Evolutionary conservation across 306 rosid genomes (phyloP), one percentile per base, ranked within the genome.

Genomic region (Vigna radiata): DNA sequence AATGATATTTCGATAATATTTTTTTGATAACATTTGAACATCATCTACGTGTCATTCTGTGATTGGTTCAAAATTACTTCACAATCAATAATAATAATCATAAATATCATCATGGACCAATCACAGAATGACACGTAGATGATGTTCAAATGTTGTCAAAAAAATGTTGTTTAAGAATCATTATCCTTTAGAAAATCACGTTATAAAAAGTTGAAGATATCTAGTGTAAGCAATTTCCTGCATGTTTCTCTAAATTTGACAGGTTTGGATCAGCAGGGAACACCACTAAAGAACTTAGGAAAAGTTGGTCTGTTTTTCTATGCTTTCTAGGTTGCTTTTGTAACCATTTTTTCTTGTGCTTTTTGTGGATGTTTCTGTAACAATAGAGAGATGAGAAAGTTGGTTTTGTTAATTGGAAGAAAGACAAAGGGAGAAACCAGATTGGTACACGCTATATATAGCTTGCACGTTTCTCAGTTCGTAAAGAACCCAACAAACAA

Each of bases 401-500:
- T 43, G 49, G 8, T 33, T 77, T 54, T 17, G 1, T 44, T 7
- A 43, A 29, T 29, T 29, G 21, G 13, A 56, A 10, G 14, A 41
- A 52, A 77, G 68, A n/a, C 46, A 46, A 43, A 12, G 18, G 49
- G 60, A 55, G 64, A 63, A 76, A 76, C 60, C 7, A 39, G n/a
- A 41, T 10, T 44, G 48, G 21, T 17, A 41, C 58, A 54, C 3
- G 43, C 36, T 39, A 44, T 77, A 44, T 43, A 18, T 55, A 43
- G 12, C 61, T 56, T 56, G 66, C 76, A 68, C 76, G 81, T 56
- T 68, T 68, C 60, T 44, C 21, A 12, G 49, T 65, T 65, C 25
- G 2, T 11, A 11, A 62, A 76, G 8, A 55, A 55, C 25, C 18
- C 52, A 50, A 50, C 41, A 76, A 21, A 16, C 21, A 23, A 8